Evolutionary conservation across 345 rosid genomes (phyloP).

Genomic region (Brassica juncea): DNA sequence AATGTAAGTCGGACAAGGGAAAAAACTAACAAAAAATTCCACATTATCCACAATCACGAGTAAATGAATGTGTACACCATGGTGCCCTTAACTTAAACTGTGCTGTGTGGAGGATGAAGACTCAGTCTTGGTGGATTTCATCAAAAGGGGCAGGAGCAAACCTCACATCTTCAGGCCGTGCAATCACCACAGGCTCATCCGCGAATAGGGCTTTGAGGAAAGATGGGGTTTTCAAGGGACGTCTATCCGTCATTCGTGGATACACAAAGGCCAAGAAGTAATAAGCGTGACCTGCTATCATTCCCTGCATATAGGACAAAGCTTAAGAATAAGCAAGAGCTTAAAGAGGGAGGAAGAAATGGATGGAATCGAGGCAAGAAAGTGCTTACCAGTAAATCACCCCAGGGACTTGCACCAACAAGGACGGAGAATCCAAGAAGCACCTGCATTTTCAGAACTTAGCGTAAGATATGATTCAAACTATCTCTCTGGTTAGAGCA

Average conservation of each 20-base stretch:
- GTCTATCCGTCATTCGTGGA: slow-evolving; percentile 79
- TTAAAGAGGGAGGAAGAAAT: neutral
- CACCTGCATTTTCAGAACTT: slow-evolving; percentile 52
- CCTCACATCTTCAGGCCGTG: slow-evolving; percentile 72
- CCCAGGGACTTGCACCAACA: slow-evolving; percentile 97
- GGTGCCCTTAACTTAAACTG: neutral
- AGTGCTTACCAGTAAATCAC: slow-evolving; percentile 76
- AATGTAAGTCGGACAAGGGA: neutral
- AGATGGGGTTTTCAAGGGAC: slow-evolving; percentile 78
- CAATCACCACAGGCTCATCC: slow-evolving; percentile 80
- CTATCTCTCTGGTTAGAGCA: neutral
- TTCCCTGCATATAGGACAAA: slow-evolving; percentile 61
- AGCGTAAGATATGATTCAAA: neutral
- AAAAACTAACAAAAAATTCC: neutral
- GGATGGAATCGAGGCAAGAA: neutral
- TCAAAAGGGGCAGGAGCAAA: slow-evolving; percentile 78
- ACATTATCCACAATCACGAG: slow-evolving; percentile 20
- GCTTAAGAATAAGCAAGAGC: neutral
- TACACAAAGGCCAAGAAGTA: slow-evolving; percentile 93
- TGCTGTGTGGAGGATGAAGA: neutral
- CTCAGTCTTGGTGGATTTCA: slow-evolving; percentile 68
- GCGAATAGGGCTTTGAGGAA: slow-evolving; percentile 80
- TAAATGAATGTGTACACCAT: neutral
- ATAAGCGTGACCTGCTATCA: slow-evolving; percentile 97
- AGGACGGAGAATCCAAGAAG: slow-evolving; percentile 94